These are phyloP conservation scores for Aureobasidium sp. DNA, from an alignment of 2,329 filamentous ascomycete genomes.

Conservation along the genomic window DNA sequence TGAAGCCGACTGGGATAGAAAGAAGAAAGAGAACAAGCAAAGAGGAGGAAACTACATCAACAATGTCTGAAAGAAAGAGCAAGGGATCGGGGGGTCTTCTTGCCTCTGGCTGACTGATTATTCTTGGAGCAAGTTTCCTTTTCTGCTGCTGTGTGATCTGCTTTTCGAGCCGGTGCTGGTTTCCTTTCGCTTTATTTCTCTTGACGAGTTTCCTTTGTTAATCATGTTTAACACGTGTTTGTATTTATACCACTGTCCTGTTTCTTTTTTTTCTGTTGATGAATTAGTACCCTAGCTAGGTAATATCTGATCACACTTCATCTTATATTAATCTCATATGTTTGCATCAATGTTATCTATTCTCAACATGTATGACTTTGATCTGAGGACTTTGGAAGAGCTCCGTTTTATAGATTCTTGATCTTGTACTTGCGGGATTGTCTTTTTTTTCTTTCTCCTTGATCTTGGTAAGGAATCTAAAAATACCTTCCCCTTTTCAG, in stretches of 20 bases:
- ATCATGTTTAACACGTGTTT: not conserved
- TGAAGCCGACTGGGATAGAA: not conserved
- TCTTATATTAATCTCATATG: not conserved
- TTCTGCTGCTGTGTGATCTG: not conserved
- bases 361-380: too few species aligned
- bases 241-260: slow-evolving; percentile 13
- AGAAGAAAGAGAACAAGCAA: not conserved
- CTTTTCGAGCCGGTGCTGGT: slow-evolving; percentile 4
- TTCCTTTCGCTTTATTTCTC: slow-evolving; percentile 11
- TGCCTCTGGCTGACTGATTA: slow-evolving; percentile 7
- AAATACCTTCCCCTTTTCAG: too few species aligned
- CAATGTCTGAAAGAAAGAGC: slow-evolving; percentile 8
- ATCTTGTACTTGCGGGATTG: too few species aligned
- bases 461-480: too few species aligned
- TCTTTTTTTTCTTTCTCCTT: too few species aligned
- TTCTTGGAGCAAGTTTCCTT: slow-evolving; percentile 1
- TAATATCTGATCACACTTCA: not conserved
- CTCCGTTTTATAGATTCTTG: too few species aligned
- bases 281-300: not conserved
- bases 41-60: slow-evolving; percentile 10
- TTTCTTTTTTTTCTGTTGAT: too few species aligned
- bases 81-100: slow-evolving; percentile 16
- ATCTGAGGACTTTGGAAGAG: too few species aligned
- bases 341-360: not conserved
- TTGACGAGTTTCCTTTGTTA: slow-evolving; percentile 17